Conservation (phyloP, 2,329 filamentous ascomycete genomes). For the Nothophaeocryptopus gaeumannii region DNA sequence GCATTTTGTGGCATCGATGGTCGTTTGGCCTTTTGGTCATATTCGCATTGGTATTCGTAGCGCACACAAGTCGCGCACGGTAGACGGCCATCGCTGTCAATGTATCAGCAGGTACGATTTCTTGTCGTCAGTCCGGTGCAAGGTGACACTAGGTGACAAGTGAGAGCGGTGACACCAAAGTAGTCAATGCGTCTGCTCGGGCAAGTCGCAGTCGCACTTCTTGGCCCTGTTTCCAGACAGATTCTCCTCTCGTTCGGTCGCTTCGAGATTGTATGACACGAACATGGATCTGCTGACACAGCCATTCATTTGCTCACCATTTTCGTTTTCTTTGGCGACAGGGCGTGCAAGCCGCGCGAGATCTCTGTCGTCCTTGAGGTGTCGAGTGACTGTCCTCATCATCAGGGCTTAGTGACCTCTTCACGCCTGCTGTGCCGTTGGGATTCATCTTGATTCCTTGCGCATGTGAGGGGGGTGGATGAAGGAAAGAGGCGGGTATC, state of each 20-base stretch:
- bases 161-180: slow-evolving; percentile 3
- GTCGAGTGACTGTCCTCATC: slow-evolving; percentile 15
- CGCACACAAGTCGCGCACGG: slow-evolving; percentile 36
- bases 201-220: not conserved
- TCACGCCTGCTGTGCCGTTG: slow-evolving; percentile 17
- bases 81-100: slow-evolving; percentile 26
- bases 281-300: too few species aligned
- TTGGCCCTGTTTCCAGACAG: too few species aligned
- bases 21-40: slow-evolving; percentile 31
- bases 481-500: slow-evolving; percentile 2
- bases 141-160: too few species aligned
- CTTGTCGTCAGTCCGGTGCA: too few species aligned
- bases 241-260: too few species aligned
- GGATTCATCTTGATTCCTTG: slow-evolving; percentile 10
- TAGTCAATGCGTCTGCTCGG: not conserved
- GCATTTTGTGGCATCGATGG: slow-evolving; percentile 25
- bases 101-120: too few species aligned
- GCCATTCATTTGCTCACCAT: slow-evolving; percentile 19
- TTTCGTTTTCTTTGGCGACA: slow-evolving; percentile 33
- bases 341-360: slow-evolving; percentile 35
- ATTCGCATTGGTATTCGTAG: slow-evolving; percentile 38
- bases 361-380: slow-evolving; percentile 33
- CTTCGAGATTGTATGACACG: too few species aligned
- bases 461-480: not conserved
- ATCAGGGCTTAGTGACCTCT: slow-evolving; percentile 28